Evolutionary conservation across 257 asterid genomes (phyloP), one percentile per base, ranked within the genome.

Genomic region (Jaltomata sinuosa): DNA sequence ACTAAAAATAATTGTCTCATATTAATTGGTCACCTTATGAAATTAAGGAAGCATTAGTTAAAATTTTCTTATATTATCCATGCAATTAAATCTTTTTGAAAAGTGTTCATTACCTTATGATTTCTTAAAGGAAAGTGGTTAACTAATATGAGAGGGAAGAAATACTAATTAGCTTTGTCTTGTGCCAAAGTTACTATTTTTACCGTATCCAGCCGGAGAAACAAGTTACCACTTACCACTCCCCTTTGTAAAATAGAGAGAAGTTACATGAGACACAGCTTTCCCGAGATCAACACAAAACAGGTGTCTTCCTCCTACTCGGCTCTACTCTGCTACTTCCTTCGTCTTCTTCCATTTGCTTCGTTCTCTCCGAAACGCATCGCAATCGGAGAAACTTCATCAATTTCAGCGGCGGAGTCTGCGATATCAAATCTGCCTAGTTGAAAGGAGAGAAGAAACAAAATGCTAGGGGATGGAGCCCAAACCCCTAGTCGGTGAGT

Each of bases 401-500:
- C 54, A 71, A 40, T 71, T 71, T 71, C n/a, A 7, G 19, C 19
- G 54, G 54, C n/a, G 79, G 54, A 71, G 79, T 71, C 52, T 2
- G 79, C 54, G 4, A 49, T n/a, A 71, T 71, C n/a, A 27, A 40
- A 71, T 69, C 78, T 19, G 31, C 52, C 10, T 68, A 9, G 52
- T 36, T 67, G 42, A 69, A 40, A 36, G 2, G 5, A 79, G 64
- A 34, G 22, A 19, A 47, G 49, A 49, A n/a, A 36, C 78, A 86
- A 86, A 87, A 93, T 96, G 99, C 84, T 92, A 61, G 93, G 90
- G 69, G 93, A 90, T 88, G 88, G 90, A 83, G 88, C 90, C 82
- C 92, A 89, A 89, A 89, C 92, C 90, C 99, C 97, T 31, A 88
- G 87, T 86, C 92, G 98, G 99, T 96, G 82, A 88, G 88, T 61